phyloP scores from a whole-genome alignment of 345 rosid species.

The Populus tremula region DNA sequence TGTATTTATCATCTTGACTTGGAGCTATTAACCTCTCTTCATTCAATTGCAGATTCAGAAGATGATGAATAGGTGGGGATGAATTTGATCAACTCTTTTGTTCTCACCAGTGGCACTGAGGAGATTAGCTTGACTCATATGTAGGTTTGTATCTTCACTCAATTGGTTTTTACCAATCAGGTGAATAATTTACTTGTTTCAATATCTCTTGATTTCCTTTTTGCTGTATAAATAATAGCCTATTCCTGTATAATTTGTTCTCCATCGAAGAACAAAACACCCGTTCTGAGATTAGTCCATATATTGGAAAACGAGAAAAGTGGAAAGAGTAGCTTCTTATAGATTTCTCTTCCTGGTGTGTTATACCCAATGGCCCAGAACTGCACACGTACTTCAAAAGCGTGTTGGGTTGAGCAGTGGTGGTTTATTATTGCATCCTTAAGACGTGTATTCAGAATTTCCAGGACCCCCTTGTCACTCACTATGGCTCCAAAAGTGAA shows the following conservation, averaged over 20 bases:
- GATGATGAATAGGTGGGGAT: slow-evolving; percentile 69
- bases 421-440: neutral
- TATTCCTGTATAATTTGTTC: slow-evolving; percentile 35
- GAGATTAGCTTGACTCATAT: slow-evolving; percentile 10
- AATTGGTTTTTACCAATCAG: slow-evolving; percentile 15
- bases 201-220: slow-evolving; percentile 19
- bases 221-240: slow-evolving; percentile 40
- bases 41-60: slow-evolving; percentile 59
- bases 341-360: neutral
- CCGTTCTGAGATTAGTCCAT: slow-evolving; percentile 16
- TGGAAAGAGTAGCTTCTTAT: neutral
- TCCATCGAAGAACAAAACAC: slow-evolving; percentile 19
- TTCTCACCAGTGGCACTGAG: slow-evolving; percentile 12
- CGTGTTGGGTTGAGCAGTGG: neutral
- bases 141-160: slow-evolving; percentile 22
- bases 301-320: slow-evolving; percentile 16
- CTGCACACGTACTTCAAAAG: neutral
- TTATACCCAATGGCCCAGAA: too few species aligned
- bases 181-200: slow-evolving; percentile 18
- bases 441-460: neutral
- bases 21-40: too few species aligned
- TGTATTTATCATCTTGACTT: neutral
- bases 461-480: neutral
- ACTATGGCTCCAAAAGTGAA: too few species aligned
- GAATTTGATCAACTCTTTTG: slow-evolving; percentile 6